Percentiles rank a stretch among this genome's conserved stretches.
These are phyloP conservation scores for Xanthoceras sorbifolium DNA, from an alignment of 345 rosid species.

Conservation along the genomic window DNA sequence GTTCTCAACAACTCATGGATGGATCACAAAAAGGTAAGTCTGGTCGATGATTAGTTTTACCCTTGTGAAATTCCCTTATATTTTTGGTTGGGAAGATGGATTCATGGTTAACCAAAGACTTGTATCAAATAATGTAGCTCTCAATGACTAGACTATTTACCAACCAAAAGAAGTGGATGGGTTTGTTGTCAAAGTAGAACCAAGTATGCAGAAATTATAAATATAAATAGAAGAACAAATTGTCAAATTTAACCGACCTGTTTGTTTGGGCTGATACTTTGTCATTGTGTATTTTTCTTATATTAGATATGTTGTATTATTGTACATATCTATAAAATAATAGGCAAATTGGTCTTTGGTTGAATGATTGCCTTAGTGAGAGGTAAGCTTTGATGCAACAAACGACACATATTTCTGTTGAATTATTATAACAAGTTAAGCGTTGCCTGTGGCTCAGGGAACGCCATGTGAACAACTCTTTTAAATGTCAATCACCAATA, in stretches of 20 bases:
- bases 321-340: not conserved
- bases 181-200: conserved; percentile 4
- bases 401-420: not conserved
- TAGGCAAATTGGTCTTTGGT: not conserved
- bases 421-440: not conserved
- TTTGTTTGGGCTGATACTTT: no score
- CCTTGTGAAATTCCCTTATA: conserved; percentile 11
- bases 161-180: not conserved
- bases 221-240: not conserved
- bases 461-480: conserved; percentile 1
- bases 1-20: conserved; percentile 11
- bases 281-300: no score
- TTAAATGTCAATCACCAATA: not conserved
- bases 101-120: not conserved
- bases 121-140: conserved; percentile 20
- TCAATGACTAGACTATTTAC: conserved; percentile 8
- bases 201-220: not conserved
- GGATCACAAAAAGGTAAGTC: not conserved
- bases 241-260: no score
- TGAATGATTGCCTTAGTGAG: not conserved
- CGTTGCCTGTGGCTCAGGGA: not conserved
- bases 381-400: not conserved
- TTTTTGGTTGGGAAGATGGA: conserved; percentile 15
- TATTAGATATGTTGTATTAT: no score
- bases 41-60: not conserved